These are phyloP conservation scores for Blastomyces percursus DNA, from an alignment of 2,329 filamentous ascomycete species.

Conservation along the genomic window DNA sequence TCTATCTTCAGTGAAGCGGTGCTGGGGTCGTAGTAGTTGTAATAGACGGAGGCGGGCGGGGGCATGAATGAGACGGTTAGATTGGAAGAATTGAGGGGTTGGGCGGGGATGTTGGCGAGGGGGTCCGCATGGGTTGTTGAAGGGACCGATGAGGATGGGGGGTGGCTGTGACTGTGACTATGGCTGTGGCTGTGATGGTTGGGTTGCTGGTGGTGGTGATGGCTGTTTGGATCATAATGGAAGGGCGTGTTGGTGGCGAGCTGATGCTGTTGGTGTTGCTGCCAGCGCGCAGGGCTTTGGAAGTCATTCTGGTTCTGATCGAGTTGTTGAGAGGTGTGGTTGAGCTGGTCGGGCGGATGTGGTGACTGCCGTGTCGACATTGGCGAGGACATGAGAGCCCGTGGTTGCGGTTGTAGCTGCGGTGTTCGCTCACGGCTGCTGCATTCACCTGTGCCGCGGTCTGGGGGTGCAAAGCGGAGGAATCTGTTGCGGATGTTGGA, in stretches of 20 bases:
- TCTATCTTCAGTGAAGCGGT: constrained; percentile 23
- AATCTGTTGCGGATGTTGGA: constrained; percentile 48
- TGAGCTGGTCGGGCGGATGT: neutral
- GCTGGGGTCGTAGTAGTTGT: constrained; percentile 34
- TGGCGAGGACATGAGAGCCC: constrained; percentile 28
- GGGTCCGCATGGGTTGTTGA: constrained; percentile 21
- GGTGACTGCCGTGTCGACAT: constrained; percentile 6
- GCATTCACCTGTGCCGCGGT: constrained; percentile 32
- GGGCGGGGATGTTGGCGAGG: constrained; percentile 34
- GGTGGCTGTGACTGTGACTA: neutral
- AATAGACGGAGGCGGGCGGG: constrained; percentile 36
- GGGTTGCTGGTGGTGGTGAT: neutral
- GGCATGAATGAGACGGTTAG: constrained; percentile 39
- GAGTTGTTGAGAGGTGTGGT: constrained; percentile 19
- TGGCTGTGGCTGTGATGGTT: too few relatives aligned
- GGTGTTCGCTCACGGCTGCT: constrained; percentile 29
- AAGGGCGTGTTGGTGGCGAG: constrained; percentile 14
- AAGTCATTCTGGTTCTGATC: constrained; percentile 12
- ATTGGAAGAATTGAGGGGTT: constrained; percentile 36
- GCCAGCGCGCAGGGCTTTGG: constrained; percentile 11
- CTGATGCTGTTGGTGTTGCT: constrained; percentile 9
- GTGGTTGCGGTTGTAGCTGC: constrained; percentile 15
- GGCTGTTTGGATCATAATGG: constrained; percentile 10
- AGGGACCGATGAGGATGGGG: neutral
- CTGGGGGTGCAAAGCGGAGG: constrained; percentile 45